Evolutionary conservation across 495 filamentous ascomycete genomes (phyloP), one percentile per base, ranked within the genome.

Genomic region (Xylaria longipes): DNA sequence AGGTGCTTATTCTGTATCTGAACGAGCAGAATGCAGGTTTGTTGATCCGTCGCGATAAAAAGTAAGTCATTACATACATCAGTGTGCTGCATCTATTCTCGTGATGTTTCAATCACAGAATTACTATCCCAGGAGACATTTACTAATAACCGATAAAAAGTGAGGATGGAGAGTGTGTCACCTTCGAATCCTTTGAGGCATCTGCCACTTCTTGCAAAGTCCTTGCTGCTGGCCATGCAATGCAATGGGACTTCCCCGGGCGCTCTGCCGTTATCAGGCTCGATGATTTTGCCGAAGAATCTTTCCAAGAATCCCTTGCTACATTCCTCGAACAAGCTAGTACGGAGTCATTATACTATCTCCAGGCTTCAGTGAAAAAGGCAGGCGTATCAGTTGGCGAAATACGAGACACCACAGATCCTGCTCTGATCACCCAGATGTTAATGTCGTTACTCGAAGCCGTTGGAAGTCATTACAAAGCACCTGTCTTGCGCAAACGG

Each of bases 271-370:
- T 5, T 6, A 82, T 80, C 82, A 87, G 79, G 77, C 82, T 69
- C 72, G 76, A 41, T n/a, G 70, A 22, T 70, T 87, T 89, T 71
- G 35, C 70, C 2, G 76, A 87, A 27, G 46, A 71, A 2, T 60
- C 69, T 5, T 90, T 93, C 67, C 85, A 84, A 71, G 72, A 80
- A 2, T 74, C 66, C 17, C 73, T 93, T 1, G 84, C 86, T 0
- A 61, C 70, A 0, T 92, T 92, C 60, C 77, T 92, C 5, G 88
- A 89, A 70, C 80, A 87, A 68, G 89, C 88, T 1, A 89, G 85
- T 71, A 80, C 81, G 1, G 89, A 91, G 62, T 81, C 82, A 0
- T 73, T 91, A 12, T 84, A 87, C 29, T 73, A 77, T 5, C 90
- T 91, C 69, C 80, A 81, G 0, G 85, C 87, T 4, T 77, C 75